Evolutionary conservation across 2,329 filamentous ascomycete genomes (phyloP), one percentile per base, ranked within the genome.

Genomic region (Hymenoscyphus scutula): DNA sequence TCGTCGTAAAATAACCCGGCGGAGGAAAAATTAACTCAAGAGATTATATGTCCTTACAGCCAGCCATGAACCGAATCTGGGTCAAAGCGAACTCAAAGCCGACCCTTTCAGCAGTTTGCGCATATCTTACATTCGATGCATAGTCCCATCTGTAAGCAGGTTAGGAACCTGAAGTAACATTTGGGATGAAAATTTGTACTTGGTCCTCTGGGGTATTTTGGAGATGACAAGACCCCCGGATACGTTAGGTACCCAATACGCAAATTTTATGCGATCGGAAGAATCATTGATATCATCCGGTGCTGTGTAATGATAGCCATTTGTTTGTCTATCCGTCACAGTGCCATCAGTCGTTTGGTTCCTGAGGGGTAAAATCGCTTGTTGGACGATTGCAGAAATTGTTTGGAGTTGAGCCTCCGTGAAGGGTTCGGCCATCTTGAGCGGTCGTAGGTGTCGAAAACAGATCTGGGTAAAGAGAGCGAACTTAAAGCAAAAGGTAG

Each of bases 161-260:
- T 25, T n/a, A 38, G 54, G 10, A 37, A n/a, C n/a, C 8, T 19
- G 45, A 5, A 27, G 13, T 3, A 17, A 17, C 2, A 29, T 19
- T 25, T 4, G 13, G 19, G 8, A 32, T 2, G 25, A 1, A 10
- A 19, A 45, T 11, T 27, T 57, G 10, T 59, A 71, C 65, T 63
- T 63, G 0, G 81, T 83, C 25, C 72, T 74, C 64, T 82, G 81
- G 3, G 77, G 76, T 58, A 83, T 82, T 66, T 82, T 83, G 63
- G 76, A 79, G 48, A 83, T 80, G 13, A 83, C 80, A 1, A 83
- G 75, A 11, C 80, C 81, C 30, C 81, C 81, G 0, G 80, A 82
- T 3, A 83, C 81, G 64, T 83, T 83, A 17, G 81, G 81, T 0
- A 83, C 80, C 81, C 80, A 83, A 70, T 82, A 82, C 10, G 79